These are phyloP conservation scores for Trichoderma cornu-damae DNA, from an alignment of 2,329 filamentous ascomycete genomes.

Conservation along the genomic window DNA sequence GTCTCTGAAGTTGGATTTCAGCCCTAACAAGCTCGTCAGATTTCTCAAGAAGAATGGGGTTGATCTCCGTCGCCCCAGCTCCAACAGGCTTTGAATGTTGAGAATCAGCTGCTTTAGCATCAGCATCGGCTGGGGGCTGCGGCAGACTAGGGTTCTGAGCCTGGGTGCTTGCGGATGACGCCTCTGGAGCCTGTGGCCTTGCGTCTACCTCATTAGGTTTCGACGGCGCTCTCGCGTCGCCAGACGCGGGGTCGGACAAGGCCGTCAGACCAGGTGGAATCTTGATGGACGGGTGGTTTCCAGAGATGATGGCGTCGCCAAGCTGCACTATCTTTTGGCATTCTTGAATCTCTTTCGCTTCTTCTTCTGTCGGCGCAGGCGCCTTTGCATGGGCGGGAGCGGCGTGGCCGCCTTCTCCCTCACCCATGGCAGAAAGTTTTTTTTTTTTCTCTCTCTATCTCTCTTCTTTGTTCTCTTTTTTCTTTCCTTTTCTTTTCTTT, in stretches of 20 bases:
- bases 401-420: conserved; percentile 22
- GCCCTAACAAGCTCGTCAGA: conserved; percentile 78
- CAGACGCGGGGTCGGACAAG: conserved; percentile 19
- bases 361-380: conserved; percentile 37
- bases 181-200: neutral
- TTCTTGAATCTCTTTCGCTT: conserved; percentile 56
- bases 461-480: no score
- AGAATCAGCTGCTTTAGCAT: neutral
- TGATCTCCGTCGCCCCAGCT: conserved; percentile 60
- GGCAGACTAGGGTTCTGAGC: neutral
- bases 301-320: conserved; percentile 74
- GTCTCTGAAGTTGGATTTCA: conserved; percentile 72
- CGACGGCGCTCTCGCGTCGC: conserved; percentile 7
- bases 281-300: conserved; percentile 63
- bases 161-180: neutral
- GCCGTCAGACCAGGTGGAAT: conserved; percentile 40
- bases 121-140: neutral
- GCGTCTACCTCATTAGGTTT: conserved; percentile 21
- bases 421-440: conserved; percentile 25
- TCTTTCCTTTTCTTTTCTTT: no score
- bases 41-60: conserved; percentile 80
- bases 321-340: conserved; percentile 78
- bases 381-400: conserved; percentile 19
- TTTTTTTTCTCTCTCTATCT: no score
- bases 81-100: conserved; percentile 1